Conservation (phyloP, 1,284 basidiomycete species). For the Lignosus rhinocerotis region DNA sequence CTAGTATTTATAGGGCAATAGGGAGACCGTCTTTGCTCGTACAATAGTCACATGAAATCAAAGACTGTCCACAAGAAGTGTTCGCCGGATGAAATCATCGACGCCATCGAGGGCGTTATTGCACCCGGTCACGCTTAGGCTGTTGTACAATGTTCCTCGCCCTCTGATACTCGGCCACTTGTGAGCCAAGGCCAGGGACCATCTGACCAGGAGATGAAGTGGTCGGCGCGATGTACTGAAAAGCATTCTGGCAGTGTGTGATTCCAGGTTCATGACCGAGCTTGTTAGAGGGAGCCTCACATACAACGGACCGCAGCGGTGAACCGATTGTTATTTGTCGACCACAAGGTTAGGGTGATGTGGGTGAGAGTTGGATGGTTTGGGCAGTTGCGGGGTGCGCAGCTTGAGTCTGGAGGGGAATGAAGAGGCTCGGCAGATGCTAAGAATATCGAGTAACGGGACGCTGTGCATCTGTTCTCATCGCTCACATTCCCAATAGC, state of each 20-base stretch:
- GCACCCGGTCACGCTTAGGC: constrained; percentile 6
- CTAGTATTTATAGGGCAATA: constrained; percentile 11
- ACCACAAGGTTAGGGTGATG: too few species aligned
- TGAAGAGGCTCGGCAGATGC: too few species aligned
- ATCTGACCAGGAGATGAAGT: not conserved
- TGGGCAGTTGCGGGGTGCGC: too few species aligned
- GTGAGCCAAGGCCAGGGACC: not conserved
- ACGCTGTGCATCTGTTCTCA: not conserved
- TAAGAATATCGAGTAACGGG: not conserved
- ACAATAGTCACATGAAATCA: constrained; percentile 17
- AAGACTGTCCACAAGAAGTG: not conserved
- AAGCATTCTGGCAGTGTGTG: not conserved
- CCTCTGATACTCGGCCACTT: not conserved
- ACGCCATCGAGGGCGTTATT: constrained; percentile 6
- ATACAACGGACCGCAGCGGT: too few species aligned
- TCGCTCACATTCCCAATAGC: not conserved
- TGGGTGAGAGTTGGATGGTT: too few species aligned
- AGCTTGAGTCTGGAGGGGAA: too few species aligned
- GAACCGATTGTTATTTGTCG: too few species aligned
- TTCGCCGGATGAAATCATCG: constrained; percentile 7
- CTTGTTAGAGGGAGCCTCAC: too few species aligned
- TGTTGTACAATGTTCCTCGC: not conserved
- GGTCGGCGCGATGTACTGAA: not conserved
- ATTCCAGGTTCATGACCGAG: not conserved
- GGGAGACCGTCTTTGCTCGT: constrained; percentile 6